These are phyloP conservation scores for Jamesozyma lodderae DNA, from an alignment of 805 yeast species.

Conservation along the genomic window DNA sequence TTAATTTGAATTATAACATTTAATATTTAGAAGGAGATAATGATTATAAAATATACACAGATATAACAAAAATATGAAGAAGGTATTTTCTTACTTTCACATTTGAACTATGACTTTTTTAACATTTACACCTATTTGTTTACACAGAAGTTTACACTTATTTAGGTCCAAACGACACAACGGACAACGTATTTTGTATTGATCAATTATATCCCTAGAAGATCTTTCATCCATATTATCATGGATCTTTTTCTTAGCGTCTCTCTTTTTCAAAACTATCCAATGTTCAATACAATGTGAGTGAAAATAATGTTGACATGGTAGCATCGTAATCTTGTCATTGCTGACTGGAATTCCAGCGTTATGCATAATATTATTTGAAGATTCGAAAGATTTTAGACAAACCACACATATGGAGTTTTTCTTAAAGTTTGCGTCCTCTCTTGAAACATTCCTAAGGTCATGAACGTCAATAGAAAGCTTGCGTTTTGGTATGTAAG, in stretches of 20 bases:
- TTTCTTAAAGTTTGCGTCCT: not conserved
- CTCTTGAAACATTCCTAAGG: not conserved
- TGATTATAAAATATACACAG: too few species aligned
- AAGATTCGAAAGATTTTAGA: not conserved
- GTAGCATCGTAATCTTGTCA: not conserved
- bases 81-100: too few species aligned
- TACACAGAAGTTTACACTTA: not conserved
- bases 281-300: not conserved
- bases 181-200: not conserved
- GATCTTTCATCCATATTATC: not conserved
- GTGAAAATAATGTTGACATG: slow-evolving; percentile 3
- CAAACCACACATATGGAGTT: not conserved
- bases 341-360: not conserved
- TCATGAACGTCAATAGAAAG: not conserved
- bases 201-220: not conserved
- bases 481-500: too few species aligned
- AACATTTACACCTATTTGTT: not conserved
- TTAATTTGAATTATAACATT: too few species aligned
- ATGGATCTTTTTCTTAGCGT: too few species aligned
- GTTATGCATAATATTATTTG: not conserved
- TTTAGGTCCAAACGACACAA: slow-evolving; percentile 1
- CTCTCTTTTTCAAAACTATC: not conserved
- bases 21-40: too few species aligned
- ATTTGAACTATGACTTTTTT: not conserved
- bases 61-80: too few species aligned